A percentile compares a stretch with the other conserved stretches of the same genome.
Conservation (phyloP, 345 rosid species). For the Excoecaria cochinchinensis region DNA sequence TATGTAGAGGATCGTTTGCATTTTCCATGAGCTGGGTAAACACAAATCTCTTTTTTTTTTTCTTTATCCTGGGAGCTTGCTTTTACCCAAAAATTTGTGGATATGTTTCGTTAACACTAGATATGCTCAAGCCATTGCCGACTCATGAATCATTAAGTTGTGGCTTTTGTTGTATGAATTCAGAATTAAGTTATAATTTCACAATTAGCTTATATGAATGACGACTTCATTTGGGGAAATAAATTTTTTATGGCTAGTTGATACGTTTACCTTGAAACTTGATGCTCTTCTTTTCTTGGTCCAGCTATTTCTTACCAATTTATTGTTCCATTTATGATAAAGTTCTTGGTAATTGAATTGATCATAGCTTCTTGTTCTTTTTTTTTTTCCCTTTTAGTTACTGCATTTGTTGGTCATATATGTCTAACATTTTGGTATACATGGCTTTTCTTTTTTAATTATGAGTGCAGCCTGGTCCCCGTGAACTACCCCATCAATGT, state of each 20-base stretch:
- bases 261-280: background rate
- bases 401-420: background rate
- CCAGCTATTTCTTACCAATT: background rate
- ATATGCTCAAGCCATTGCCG: background rate
- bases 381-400: background rate
- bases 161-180: background rate
- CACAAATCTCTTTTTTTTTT: background rate
- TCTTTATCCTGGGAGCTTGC: background rate
- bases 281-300: background rate
- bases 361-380: background rate
- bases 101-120: background rate
- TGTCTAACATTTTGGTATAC: slow-evolving; percentile 7
- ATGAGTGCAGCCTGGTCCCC: slow-evolving; percentile 75
- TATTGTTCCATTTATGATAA: background rate
- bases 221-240: background rate
- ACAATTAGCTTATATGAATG: background rate
- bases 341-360: background rate
- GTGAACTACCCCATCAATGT: slow-evolving; percentile 64
- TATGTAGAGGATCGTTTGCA: background rate
- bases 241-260: background rate
- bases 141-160: background rate
- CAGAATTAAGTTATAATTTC: background rate
- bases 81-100: background rate
- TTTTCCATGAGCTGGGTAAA: background rate
- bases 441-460: slow-evolving; percentile 9